Conservation (phyloP, 2,329 filamentous ascomycete species). For the Aspergillus sp. region DNA sequence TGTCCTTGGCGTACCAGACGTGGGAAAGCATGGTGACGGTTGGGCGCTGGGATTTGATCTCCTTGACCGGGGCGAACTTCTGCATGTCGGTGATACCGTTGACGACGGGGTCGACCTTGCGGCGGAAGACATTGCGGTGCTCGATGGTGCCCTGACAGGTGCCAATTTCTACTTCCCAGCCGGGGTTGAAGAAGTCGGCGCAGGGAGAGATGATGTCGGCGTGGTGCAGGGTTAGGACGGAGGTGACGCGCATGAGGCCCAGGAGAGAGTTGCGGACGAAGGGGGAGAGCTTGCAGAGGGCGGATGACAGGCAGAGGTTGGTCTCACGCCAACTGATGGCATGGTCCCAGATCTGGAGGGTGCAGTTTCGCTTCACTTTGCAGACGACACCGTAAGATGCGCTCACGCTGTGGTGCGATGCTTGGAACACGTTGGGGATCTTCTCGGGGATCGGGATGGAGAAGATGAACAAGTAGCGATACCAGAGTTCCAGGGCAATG, state of each 20-base stretch:
- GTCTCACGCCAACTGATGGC: conserved; percentile 63
- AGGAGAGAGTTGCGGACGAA: conserved; percentile 54
- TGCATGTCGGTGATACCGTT: conserved; percentile 67
- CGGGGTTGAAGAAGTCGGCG: conserved; percentile 64
- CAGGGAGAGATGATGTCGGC: conserved; percentile 62
- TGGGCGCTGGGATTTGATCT: conserved; percentile 59
- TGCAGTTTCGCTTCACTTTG: conserved; percentile 62
- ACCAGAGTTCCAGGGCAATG: conserved; percentile 43
- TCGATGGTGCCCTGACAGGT: conserved; percentile 59
- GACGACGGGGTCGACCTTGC: conserved; percentile 65
- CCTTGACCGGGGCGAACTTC: conserved; percentile 61
- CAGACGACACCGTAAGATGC: conserved; percentile 63
- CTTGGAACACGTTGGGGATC: conserved; percentile 63
- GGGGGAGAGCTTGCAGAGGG: conserved; percentile 51
- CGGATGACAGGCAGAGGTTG: conserved; percentile 53
- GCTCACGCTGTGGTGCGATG: conserved; percentile 63
- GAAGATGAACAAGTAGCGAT: conserved; percentile 56
- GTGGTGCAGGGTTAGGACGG: conserved; percentile 53
- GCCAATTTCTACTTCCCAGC: conserved; percentile 64
- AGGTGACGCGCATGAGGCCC: conserved; percentile 51
- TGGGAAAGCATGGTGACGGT: conserved; percentile 68
- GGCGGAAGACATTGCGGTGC: conserved; percentile 58
- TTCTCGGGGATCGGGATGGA: conserved; percentile 59
- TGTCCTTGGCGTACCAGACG: conserved; percentile 57
- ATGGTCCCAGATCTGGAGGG: conserved; percentile 65